Conservation (phyloP, 495 filamentous ascomycete genomes). For the Venustampulla echinocandica region DNA sequence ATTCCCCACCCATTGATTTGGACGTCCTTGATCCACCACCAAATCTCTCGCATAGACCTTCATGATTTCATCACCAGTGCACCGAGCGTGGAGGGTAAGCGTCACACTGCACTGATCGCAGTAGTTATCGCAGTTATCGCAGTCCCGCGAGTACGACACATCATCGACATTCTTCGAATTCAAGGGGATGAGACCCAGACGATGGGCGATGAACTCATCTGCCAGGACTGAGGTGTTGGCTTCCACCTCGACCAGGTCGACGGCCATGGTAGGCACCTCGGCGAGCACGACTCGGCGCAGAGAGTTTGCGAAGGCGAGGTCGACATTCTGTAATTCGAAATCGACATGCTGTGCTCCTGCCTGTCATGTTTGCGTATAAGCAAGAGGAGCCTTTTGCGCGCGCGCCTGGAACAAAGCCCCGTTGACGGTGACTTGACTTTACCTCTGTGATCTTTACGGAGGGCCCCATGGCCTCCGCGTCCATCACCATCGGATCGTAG, state of each 20-base stretch:
- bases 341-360: constrained; percentile 63
- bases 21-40: constrained; percentile 49
- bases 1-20: constrained; percentile 68
- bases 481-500: constrained; percentile 55
- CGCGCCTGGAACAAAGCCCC: constrained; percentile 1
- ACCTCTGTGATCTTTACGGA: constrained; percentile 66
- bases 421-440: constrained; percentile 17
- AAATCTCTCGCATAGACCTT: constrained; percentile 85
- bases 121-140: constrained; percentile 78
- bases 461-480: constrained; percentile 55
- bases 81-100: constrained; percentile 73
- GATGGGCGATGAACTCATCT: constrained; percentile 92
- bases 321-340: constrained; percentile 70
- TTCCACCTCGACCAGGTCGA: constrained; percentile 90
- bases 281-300: constrained; percentile 86
- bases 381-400: too few species aligned
- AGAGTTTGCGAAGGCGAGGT: constrained; percentile 88
- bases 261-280: constrained; percentile 90
- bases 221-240: constrained; percentile 88
- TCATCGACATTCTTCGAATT: constrained; percentile 74
- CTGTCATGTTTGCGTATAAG: too few species aligned
- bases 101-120: constrained; percentile 85
- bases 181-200: constrained; percentile 84
- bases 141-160: constrained; percentile 85
- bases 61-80: constrained; percentile 74